A percentile compares a stretch with the other conserved stretches of the same genome.
Evolutionary conservation across 2,329 filamentous ascomycete genomes (phyloP).

Genomic region (Pyricularia sp.): DNA sequence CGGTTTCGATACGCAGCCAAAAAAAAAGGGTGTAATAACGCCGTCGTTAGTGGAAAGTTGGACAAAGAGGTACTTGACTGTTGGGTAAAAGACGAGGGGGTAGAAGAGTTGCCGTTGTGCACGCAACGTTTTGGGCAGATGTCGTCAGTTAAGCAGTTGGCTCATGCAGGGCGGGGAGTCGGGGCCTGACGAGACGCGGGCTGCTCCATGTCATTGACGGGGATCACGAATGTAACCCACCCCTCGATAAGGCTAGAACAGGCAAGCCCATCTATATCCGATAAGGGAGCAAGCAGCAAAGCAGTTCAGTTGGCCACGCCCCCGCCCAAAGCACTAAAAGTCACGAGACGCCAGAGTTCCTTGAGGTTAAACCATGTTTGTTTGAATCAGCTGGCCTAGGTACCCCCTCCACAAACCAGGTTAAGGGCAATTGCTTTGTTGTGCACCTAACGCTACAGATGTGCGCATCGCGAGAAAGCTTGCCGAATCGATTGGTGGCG

Average conservation of each 20-base stretch:
- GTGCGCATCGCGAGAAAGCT: neutral
- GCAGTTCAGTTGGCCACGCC: neutral
- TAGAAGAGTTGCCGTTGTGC: neutral
- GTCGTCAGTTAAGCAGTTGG: neutral
- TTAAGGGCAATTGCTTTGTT: neutral
- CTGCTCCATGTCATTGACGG: neutral
- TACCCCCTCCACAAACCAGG: neutral
- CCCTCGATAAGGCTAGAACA: neutral
- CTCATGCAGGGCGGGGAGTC: neutral
- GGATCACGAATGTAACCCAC: neutral
- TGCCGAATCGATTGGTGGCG: neutral
- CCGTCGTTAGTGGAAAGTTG: neutral
- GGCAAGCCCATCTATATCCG: neutral
- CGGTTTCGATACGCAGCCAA: neutral
- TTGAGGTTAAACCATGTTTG: neutral
- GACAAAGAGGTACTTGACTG: neutral
- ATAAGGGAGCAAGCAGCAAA: neutral
- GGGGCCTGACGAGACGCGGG: neutral
- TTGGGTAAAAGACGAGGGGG: neutral
- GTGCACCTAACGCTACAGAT: neutral
- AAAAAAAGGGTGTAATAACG: neutral
- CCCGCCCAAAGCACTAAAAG: neutral
- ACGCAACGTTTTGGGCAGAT: neutral
- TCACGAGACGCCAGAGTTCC: neutral
- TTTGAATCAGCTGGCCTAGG: neutral